Conservation (phyloP, 2,329 filamentous ascomycete species). For the Epicoccum nigrum region DNA sequence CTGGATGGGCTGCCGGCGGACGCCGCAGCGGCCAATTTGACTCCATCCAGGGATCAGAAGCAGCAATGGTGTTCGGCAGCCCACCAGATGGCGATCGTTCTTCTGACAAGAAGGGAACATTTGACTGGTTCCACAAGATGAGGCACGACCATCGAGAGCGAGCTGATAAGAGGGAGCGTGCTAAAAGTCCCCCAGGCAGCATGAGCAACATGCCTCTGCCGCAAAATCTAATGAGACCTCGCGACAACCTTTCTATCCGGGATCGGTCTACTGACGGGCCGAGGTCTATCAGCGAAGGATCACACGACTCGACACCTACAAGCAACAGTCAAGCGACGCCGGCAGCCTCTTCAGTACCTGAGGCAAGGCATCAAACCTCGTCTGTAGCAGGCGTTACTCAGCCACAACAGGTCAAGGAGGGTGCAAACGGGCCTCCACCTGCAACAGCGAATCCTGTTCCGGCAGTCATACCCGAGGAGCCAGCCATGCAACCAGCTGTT, state of each 20-base stretch:
- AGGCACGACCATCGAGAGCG: constrained; percentile 64
- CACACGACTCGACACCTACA: constrained; percentile 30
- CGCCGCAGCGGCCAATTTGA: constrained; percentile 44
- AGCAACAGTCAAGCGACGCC: constrained; percentile 21
- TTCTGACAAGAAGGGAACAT: constrained; percentile 63
- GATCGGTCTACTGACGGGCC: constrained; percentile 40
- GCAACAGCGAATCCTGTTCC: constrained; percentile 12
- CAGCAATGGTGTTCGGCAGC: constrained; percentile 41
- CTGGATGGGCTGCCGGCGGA: constrained; percentile 33
- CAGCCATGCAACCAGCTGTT: not conserved
- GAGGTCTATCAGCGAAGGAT: constrained; percentile 24
- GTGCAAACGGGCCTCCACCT: constrained; percentile 5
- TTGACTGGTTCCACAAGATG: constrained; percentile 70
- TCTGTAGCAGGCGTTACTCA: not conserved
- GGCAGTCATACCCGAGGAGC: constrained; percentile 10
- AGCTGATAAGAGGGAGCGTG: constrained; percentile 59
- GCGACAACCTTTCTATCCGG: constrained; percentile 21
- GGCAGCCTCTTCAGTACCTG: not conserved
- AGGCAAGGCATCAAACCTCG: constrained; percentile 8
- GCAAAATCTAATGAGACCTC: constrained; percentile 28
- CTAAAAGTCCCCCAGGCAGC: constrained; percentile 57
- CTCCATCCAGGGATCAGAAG: constrained; percentile 35
- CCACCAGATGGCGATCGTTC: constrained; percentile 47
- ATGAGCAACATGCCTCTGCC: constrained; percentile 28
- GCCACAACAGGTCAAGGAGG: not conserved